These are phyloP conservation scores for Histomonas meleagridis DNA, from an alignment of 208 protist species.

Conservation along the genomic window DNA sequence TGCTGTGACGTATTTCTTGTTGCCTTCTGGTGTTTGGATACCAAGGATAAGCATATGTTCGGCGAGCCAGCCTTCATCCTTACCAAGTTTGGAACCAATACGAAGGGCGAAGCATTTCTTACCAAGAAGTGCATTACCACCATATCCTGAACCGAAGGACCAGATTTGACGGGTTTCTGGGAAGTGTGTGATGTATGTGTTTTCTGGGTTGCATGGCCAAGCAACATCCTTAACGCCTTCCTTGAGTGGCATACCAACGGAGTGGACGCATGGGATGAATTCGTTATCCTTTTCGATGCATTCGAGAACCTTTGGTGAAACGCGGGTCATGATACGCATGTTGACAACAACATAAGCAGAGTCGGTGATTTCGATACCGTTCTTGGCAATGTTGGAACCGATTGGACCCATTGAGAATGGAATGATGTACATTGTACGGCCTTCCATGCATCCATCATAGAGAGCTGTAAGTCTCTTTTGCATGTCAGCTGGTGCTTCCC, in stretches of 20 bases:
- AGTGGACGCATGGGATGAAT: constrained; percentile 45
- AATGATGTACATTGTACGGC: constrained; percentile 54
- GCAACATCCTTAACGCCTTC: constrained; percentile 37
- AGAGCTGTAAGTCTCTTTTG: background rate
- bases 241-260: constrained; percentile 43
- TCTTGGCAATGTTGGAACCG: constrained; percentile 36
- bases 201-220: constrained; percentile 45
- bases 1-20: constrained; percentile 59
- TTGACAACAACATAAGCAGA: constrained; percentile 47
- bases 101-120: constrained; percentile 67
- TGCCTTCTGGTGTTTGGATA: constrained; percentile 53
- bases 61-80: constrained; percentile 60
- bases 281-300: constrained; percentile 27
- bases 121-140: constrained; percentile 64
- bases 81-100: constrained; percentile 56
- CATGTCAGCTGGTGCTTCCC: constrained; percentile 41
- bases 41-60: constrained; percentile 66
- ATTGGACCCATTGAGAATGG: constrained; percentile 54
- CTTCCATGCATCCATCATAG: constrained; percentile 47
- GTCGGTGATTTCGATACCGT: constrained; percentile 51
- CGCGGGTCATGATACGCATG: constrained; percentile 53
- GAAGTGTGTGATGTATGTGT: constrained; percentile 56
- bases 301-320: constrained; percentile 41
- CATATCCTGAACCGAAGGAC: constrained; percentile 61
- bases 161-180: constrained; percentile 53